phyloP scores from a whole-genome alignment of 2,329 filamentous ascomycete genomes.

The Malbranchea cinnamomea region DNA sequence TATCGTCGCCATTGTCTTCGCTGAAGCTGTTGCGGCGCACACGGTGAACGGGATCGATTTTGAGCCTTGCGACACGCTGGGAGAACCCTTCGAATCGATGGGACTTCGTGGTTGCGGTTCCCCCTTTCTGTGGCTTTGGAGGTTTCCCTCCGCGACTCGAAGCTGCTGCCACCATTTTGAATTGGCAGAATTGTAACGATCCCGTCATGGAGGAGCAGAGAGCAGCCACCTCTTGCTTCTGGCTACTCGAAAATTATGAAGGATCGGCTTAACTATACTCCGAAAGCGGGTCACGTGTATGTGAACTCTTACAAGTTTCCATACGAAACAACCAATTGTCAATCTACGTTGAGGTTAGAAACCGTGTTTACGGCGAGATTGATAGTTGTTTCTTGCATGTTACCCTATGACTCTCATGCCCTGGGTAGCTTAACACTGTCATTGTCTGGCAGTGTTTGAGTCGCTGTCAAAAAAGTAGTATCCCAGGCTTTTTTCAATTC shows the following conservation, averaged over 20 bases:
- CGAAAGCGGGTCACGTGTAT: constrained; percentile 9
- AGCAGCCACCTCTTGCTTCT: constrained; percentile 3
- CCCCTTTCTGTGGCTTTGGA: constrained; percentile 50
- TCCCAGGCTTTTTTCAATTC: no score
- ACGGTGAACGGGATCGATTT: constrained; percentile 83
- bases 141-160: constrained; percentile 55
- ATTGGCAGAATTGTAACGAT: constrained; percentile 3
- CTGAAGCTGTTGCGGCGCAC: constrained; percentile 71
- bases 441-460: no score
- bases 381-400: no score
- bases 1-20: constrained; percentile 56
- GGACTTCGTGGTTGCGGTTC: constrained; percentile 62
- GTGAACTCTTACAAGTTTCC: no score
- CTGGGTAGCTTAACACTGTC: no score
- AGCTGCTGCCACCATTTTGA: constrained; percentile 35
- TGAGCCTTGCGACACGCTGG: constrained; percentile 76
- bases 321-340: no score
- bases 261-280: constrained; percentile 16
- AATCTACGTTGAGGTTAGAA: no score
- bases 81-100: constrained; percentile 88
- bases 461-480: no score
- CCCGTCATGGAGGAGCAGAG: constrained; percentile 6
- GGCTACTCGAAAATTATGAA: constrained; percentile 25
- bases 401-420: no score
- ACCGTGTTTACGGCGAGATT: no score